Base-by-base conservation (phyloP, 2,329 filamentous ascomycete genomes). In the Epicoccum sorghinum region DNA sequence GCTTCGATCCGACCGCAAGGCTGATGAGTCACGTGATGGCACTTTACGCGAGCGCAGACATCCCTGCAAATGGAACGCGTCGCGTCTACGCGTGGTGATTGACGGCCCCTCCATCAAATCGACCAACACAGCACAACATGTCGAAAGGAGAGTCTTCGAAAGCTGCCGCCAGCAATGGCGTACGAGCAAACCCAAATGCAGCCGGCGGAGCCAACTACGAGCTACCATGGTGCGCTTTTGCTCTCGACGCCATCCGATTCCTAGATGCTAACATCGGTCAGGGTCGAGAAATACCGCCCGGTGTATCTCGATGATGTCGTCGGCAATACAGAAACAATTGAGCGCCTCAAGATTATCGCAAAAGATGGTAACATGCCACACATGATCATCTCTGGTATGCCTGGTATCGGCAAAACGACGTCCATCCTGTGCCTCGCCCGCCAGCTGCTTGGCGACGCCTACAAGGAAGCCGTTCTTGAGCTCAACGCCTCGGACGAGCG, bases 311-410 rank as follows among this genome's bases (percentile, higher is more conserved):
- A 98, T 78, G 93, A 99, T 78, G 88, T 99, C 47, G 95, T 99
- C 49, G 95, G 95, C 70, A 99, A 99, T 77, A 96, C 91, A 18
- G 95, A 99, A 75, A 99, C 95, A 1, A 92, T 99, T 67, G 93
- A 98, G 76, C 89, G 95, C 50, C 81, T 99, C 67, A 98, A 98
- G 74, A 98, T 99, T 69, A 98, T 99, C 67, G 93, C 95, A 41
- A 95, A 93, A 76, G 95, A 98, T 79, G 95, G 95, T 66, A 99
- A 99, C 78, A 97, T 99, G 93, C 95, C 95, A 2, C 95, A 99
- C 78, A 86, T 99, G 70, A 98, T 99, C 77, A 98, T 99, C 69
- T 96, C 91, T n/a, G 95, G 95, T 56, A 98, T 96, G 92, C 95
- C 95, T 18, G 95, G 95, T 71, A 99, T 98, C 70, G 95, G 95